Evolutionary conservation across 148 eudicot species (phyloP).

Genomic region (Cornus controversa): DNA sequence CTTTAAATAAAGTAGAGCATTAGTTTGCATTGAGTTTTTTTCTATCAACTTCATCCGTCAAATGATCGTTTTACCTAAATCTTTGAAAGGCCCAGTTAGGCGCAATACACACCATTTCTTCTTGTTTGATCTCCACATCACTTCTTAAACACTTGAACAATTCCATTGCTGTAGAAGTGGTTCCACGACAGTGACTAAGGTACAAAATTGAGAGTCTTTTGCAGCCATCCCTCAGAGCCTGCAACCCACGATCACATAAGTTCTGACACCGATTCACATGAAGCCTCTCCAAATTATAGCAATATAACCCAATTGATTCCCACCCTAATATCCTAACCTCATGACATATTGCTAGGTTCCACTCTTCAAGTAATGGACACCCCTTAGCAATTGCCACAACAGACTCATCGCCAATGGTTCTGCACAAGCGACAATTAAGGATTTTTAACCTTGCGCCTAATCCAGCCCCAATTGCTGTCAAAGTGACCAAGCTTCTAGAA

Average conservation of each 20-base stretch:
- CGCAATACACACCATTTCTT: conserved; percentile 47
- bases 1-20: neutral
- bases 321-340: conserved; percentile 52
- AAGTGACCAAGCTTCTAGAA: conserved; percentile 28
- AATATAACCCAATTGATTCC: conserved; percentile 54
- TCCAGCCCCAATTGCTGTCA: conserved; percentile 45
- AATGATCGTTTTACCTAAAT: neutral
- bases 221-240: conserved; percentile 57
- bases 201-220: conserved; percentile 41
- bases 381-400: conserved; percentile 52
- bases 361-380: conserved; percentile 58
- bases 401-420: conserved; percentile 43
- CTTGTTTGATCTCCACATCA: conserved; percentile 37
- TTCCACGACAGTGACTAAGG: conserved; percentile 41
- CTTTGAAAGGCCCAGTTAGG: conserved; percentile 34
- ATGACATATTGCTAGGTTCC: conserved; percentile 66
- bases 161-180: conserved; percentile 36
- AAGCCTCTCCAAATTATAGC: conserved; percentile 53
- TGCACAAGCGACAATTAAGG: conserved; percentile 52
- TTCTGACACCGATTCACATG: conserved; percentile 59
- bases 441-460: conserved; percentile 40
- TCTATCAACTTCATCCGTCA: neutral
- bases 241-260: conserved; percentile 48
- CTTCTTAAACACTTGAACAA: conserved; percentile 47
- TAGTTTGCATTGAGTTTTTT: neutral